Evolutionary conservation across 176 grass and related monocot genomes (phyloP).

Genomic region (Paspalum vaginatum): DNA sequence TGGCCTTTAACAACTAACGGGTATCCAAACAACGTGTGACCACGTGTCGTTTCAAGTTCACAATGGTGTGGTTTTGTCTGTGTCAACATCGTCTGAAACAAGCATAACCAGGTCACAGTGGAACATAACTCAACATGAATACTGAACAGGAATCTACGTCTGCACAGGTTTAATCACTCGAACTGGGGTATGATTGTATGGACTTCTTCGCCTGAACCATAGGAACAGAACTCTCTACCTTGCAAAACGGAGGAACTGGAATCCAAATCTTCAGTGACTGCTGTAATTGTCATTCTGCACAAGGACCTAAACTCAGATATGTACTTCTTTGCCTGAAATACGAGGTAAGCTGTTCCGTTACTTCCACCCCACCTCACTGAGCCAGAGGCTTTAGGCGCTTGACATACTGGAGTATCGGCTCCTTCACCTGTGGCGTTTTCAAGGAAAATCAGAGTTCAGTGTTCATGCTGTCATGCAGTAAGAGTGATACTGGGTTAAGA

Average conservation of each 20-base stretch:
- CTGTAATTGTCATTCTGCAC: slow-evolving; percentile 11
- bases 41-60: neutral
- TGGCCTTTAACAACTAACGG: neutral
- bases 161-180: slow-evolving; percentile 37
- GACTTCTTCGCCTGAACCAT: slow-evolving; percentile 11
- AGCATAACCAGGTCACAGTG: neutral
- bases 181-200: neutral
- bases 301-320: slow-evolving; percentile 36
- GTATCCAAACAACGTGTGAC: neutral
- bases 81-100: neutral
- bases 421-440: slow-evolving; percentile 60
- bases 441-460: slow-evolving; percentile 14
- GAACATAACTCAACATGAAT: neutral
- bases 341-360: slow-evolving; percentile 6
- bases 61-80: neutral
- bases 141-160: neutral
- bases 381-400: slow-evolving; percentile 69
- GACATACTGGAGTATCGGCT: slow-evolving; percentile 71
- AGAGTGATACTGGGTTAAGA: neutral
- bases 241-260: neutral
- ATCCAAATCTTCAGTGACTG: neutral
- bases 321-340: slow-evolving; percentile 26
- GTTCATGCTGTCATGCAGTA: neutral
- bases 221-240: neutral
- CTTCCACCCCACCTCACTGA: slow-evolving; percentile 35